Percentiles rank a stretch among this genome's conserved stretches.
These are phyloP conservation scores for Trichoderma sp. DNA, from an alignment of 2,329 filamentous ascomycete species.

Conservation along the genomic window DNA sequence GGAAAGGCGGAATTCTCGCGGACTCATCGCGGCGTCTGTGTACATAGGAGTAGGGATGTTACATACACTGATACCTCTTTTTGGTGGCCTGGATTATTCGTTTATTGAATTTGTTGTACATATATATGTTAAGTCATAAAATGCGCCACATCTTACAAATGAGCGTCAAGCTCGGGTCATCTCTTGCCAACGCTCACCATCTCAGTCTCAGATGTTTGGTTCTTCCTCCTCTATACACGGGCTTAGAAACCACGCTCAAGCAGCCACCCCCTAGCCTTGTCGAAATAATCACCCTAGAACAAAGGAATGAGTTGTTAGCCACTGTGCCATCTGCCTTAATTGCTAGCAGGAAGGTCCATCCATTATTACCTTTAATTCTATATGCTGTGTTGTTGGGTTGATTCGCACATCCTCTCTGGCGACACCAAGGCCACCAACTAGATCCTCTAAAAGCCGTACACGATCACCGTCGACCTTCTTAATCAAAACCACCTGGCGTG, in stretches of 20 bases:
- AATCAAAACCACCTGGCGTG: slow-evolving; percentile 70
- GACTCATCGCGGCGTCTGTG: slow-evolving; percentile 24
- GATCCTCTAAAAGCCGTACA: slow-evolving; percentile 61
- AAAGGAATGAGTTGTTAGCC: not conserved
- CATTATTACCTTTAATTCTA: slow-evolving; percentile 68
- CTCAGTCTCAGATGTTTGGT: not conserved
- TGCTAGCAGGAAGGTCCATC: not conserved
- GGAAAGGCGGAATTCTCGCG: slow-evolving; percentile 24
- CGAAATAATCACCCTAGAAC: slow-evolving; percentile 37
- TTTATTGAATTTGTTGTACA: slow-evolving; percentile 22
- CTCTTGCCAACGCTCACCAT: not conserved
- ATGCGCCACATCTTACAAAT: slow-evolving; percentile 21
- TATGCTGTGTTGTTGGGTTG: slow-evolving; percentile 67
- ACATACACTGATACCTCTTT: slow-evolving; percentile 31
- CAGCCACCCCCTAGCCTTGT: slow-evolving; percentile 36
- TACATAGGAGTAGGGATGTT: slow-evolving; percentile 29
- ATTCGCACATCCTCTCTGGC: slow-evolving; percentile 54
- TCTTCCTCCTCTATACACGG: not conserved
- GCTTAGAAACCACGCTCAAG: slow-evolving; percentile 39
- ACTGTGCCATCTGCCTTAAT: not conserved
- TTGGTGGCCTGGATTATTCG: slow-evolving; percentile 21
- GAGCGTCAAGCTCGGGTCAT: not conserved
- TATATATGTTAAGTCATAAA: slow-evolving; percentile 22
- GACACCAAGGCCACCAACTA: slow-evolving; percentile 61
- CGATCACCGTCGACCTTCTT: slow-evolving; percentile 79